Conservation (phyloP, 768 basidiomycete species). For the Tulasnella calospora region DNA sequence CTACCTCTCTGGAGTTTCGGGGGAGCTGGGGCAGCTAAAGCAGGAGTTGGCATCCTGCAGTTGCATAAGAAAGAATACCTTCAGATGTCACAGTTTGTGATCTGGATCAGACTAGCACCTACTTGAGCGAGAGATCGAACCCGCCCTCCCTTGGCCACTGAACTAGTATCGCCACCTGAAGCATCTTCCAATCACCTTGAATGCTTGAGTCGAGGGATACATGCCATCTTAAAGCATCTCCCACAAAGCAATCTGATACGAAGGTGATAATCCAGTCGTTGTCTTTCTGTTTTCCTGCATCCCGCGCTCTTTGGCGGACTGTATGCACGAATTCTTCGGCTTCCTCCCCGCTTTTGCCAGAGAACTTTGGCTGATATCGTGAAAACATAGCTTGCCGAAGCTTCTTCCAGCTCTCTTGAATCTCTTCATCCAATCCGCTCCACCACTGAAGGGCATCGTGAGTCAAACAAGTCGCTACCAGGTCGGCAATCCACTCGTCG, state of each 20-base stretch:
- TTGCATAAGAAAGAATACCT: background rate
- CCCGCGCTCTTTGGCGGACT: background rate
- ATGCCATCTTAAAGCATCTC: background rate
- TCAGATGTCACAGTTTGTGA: too few species aligned
- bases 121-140: background rate
- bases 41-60: background rate
- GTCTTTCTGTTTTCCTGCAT: slow-evolving; percentile 9
- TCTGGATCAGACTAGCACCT: background rate
- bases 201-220: background rate
- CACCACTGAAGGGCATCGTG: background rate
- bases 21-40: background rate
- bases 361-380: background rate
- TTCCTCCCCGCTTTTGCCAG: background rate
- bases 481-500: background rate
- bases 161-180: background rate
- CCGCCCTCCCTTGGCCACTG: background rate
- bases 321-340: background rate
- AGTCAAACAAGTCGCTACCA: background rate
- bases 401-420: background rate
- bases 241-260: background rate
- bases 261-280: background rate
- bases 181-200: background rate
- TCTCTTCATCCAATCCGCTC: background rate
- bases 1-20: background rate
- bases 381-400: background rate